These are phyloP conservation scores for Claviceps spartinae DNA, from an alignment of 2,329 filamentous ascomycete species.

Conservation along the genomic window DNA sequence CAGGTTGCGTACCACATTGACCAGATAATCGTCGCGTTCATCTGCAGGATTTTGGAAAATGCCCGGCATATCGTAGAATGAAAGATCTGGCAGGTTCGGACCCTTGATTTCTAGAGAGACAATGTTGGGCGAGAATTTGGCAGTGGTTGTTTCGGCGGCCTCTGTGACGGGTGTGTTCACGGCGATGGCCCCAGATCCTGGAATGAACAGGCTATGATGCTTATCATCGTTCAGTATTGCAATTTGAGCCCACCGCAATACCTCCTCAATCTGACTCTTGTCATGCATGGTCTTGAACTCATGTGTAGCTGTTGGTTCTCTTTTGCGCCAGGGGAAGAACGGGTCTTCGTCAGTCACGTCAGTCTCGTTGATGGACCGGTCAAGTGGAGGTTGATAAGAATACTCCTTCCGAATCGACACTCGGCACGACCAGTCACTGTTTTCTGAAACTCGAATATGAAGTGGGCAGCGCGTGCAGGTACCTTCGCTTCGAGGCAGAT, in stretches of 20 bases:
- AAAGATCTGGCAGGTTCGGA: conserved; percentile 56
- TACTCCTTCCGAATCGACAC: conserved; percentile 57
- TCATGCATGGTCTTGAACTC: conserved; percentile 52
- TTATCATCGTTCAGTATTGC: conserved; percentile 58
- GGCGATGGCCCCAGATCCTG: conserved; percentile 29
- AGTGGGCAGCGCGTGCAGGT: conserved; percentile 73
- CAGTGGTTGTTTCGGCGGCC: conserved; percentile 32
- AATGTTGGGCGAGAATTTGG: conserved; percentile 71
- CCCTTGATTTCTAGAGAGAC: conserved; percentile 64
- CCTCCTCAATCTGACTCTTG: conserved; percentile 49
- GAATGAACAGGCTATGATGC: conserved; percentile 39
- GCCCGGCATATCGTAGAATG: conserved; percentile 76
- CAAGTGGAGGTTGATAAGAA: conserved; percentile 30
- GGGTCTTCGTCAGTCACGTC: conserved; percentile 36
- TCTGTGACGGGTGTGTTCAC: conserved; percentile 20
- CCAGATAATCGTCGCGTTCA: conserved; percentile 52
- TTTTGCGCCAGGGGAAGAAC: conserved; percentile 53
- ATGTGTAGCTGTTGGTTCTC: conserved; percentile 28
- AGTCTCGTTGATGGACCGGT: conserved; percentile 26
- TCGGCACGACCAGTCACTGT: conserved; percentile 50
- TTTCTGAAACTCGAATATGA: conserved; percentile 56
- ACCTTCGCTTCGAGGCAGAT: conserved; percentile 54
- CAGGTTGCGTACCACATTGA: conserved; percentile 58
- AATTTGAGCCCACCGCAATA: conserved; percentile 61
- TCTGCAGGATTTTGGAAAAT: conserved; percentile 59